A percentile compares a stretch with the other conserved stretches of the same genome.
Evolutionary conservation across 2,329 filamentous ascomycete genomes (phyloP).

Genomic region (Alternaria viburni): DNA sequence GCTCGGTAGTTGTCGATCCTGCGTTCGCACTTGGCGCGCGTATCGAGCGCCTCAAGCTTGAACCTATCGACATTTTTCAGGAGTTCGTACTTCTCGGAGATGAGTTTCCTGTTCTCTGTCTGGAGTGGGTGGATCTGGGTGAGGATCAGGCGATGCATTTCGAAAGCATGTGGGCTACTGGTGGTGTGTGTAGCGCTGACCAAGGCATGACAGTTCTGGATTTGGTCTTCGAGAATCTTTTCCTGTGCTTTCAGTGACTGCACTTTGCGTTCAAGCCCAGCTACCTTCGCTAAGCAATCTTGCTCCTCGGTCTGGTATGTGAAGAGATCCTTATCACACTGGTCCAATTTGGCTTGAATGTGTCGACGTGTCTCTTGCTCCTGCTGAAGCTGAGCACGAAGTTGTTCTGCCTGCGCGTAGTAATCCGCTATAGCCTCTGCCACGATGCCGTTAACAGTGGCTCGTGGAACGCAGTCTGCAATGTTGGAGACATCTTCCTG

Average conservation of each 20-base stretch:
- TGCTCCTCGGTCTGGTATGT: not conserved
- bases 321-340: not conserved
- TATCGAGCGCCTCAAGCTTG: not conserved
- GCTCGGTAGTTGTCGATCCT: not conserved
- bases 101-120: not conserved
- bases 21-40: not conserved
- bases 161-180: not conserved
- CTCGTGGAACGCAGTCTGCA: not conserved
- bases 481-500: not conserved
- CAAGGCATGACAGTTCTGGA: not conserved
- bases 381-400: not conserved
- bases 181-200: not conserved
- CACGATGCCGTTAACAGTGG: not conserved
- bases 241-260: not conserved
- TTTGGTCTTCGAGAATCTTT: not conserved
- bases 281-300: not conserved
- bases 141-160: not conserved
- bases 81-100: not conserved
- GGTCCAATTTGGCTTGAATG: not conserved
- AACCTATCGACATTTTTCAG: not conserved
- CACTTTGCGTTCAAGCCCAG: not conserved
- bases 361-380: not conserved
- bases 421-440: not conserved
- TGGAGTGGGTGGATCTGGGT: not conserved
- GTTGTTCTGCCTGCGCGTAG: not conserved